Percentiles rank a stretch among this genome's conserved stretches.
Conservation (phyloP, 345 rosid genomes). For the Gossypium longicalyx region DNA sequence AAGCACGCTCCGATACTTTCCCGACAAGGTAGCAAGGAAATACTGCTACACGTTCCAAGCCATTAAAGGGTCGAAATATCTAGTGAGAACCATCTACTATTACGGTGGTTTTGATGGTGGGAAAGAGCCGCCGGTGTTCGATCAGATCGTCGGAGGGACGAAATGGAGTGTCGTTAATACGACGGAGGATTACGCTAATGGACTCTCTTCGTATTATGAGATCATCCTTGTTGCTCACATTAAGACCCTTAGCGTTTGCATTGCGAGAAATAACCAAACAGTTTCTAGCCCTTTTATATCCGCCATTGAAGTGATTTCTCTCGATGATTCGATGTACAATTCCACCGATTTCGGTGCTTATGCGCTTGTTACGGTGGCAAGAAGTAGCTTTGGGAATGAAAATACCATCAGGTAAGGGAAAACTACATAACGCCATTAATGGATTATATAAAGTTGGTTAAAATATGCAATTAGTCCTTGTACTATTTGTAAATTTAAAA, state of each 20-base stretch:
- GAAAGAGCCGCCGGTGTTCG: conserved; percentile 69
- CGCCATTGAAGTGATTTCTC: conserved; percentile 55
- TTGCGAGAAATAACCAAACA: conserved; percentile 63
- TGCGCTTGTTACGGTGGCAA: conserved; percentile 56
- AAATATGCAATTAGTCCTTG: too few relatives aligned
- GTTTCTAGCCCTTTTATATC: conserved; percentile 68
- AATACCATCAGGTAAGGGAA: conserved; percentile 44
- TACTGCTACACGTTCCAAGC: conserved; percentile 59
- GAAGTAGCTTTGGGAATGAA: conserved; percentile 50
- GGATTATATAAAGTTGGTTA: too few relatives aligned
- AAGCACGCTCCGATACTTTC: conserved; percentile 64
- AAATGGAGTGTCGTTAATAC: conserved; percentile 81
- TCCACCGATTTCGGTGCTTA: conserved; percentile 43
- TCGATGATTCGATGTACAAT: conserved; percentile 65
- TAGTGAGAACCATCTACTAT: conserved; percentile 62
- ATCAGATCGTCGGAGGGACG: conserved; percentile 73
- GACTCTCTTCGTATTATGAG: conserved; percentile 68
- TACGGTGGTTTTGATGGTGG: conserved; percentile 83
- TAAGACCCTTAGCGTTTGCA: conserved; percentile 57
- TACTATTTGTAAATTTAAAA: too few relatives aligned
- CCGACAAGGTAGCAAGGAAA: conserved; percentile 51
- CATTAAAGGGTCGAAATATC: conserved; percentile 52
- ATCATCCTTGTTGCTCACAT: conserved; percentile 41
- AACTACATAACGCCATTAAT: background rate
- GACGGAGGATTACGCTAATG: conserved; percentile 63